Evolutionary conservation across 176 grass and related monocot genomes (phyloP).

Genomic region (Eremochloa ophiuroides): DNA sequence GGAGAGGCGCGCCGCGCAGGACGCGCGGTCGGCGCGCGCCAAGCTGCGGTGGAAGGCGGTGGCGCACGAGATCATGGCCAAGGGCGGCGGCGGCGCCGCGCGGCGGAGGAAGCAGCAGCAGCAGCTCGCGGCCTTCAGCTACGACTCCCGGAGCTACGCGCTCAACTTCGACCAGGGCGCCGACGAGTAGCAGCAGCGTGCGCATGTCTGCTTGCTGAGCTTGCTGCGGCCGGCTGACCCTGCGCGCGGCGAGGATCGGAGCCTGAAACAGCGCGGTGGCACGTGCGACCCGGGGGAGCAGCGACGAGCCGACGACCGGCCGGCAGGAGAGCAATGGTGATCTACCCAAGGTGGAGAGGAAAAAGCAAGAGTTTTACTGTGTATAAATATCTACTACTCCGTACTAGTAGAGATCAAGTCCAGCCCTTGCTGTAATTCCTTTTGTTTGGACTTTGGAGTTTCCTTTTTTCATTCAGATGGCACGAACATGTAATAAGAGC

Average conservation of each 20-base stretch:
- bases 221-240: background rate
- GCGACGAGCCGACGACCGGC: background rate
- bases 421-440: background rate
- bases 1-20: slow-evolving; percentile 29
- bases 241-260: background rate
- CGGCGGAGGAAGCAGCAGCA: slow-evolving; percentile 32
- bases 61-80: slow-evolving; percentile 46
- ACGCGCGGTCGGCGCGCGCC: slow-evolving; percentile 38
- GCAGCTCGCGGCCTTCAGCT: slow-evolving; percentile 39
- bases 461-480: background rate
- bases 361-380: background rate
- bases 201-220: background rate
- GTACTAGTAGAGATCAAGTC: background rate
- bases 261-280: background rate
- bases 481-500: background rate
- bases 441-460: background rate
- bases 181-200: slow-evolving; percentile 14
- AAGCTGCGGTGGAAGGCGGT: slow-evolving; percentile 54
- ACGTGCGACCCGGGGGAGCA: background rate
- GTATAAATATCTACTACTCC: background rate
- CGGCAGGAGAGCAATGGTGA: background rate
- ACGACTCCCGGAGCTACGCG: slow-evolving; percentile 61
- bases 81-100: background rate
- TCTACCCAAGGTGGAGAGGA: background rate
- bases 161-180: slow-evolving; percentile 56